Conservation (phyloP, 2,329 filamentous ascomycete species). For the Scedosporium dehoogii region DNA sequence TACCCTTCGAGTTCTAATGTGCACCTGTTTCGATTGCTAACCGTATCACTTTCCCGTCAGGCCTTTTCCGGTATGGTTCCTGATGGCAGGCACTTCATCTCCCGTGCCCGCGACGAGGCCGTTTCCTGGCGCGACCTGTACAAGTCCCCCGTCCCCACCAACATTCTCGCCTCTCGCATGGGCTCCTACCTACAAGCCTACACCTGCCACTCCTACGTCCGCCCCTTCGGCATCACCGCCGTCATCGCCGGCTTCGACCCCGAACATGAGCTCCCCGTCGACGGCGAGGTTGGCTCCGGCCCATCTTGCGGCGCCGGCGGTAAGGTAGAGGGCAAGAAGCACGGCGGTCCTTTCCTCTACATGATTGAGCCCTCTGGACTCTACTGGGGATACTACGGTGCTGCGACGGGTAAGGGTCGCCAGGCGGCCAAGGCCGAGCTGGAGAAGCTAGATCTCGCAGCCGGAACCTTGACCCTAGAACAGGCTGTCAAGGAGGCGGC, state of each 20-base stretch:
- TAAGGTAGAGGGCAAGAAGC: conserved; percentile 62
- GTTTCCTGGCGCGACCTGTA: conserved; percentile 84
- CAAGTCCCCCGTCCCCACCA: conserved; percentile 86
- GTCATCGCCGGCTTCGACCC: conserved; percentile 93
- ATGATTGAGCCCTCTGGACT: conserved; percentile 98
- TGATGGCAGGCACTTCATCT: conserved; percentile 90
- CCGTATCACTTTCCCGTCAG: conserved; percentile 32
- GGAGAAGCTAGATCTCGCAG: conserved; percentile 87
- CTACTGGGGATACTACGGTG: conserved; percentile 99
- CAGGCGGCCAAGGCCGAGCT: conserved; percentile 97
- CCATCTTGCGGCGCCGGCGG: conserved; percentile 74
- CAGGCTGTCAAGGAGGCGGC: conserved; percentile 95
- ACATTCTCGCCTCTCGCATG: conserved; percentile 84
- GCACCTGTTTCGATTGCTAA: conserved; percentile 2
- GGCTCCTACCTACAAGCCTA: conserved; percentile 95
- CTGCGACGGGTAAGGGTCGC: conserved; percentile 91
- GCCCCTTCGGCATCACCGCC: conserved; percentile 91
- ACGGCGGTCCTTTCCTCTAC: conserved; percentile 88
- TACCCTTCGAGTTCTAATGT: neutral
- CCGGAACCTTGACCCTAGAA: conserved; percentile 65
- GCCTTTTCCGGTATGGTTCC: conserved; percentile 90
- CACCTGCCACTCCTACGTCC: conserved; percentile 93
- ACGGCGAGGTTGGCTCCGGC: conserved; percentile 80
- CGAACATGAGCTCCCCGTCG: conserved; percentile 73
- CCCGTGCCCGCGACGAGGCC: conserved; percentile 88